phyloP scores from a whole-genome alignment of 768 basidiomycete genomes.

The Trametes meyenii region DNA sequence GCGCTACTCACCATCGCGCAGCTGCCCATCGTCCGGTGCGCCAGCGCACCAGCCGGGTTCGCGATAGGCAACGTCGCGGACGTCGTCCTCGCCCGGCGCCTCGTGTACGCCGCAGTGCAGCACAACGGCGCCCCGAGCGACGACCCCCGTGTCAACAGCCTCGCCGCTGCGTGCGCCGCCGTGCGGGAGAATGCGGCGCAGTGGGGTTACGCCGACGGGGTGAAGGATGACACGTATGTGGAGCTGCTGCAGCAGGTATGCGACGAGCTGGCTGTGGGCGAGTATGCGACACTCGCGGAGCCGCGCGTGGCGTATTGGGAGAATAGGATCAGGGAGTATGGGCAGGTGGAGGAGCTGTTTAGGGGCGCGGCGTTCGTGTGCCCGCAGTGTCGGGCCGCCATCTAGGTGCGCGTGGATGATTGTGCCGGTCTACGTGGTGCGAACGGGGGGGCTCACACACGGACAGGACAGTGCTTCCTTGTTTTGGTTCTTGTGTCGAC shows the following conservation, averaged over 20 bases:
- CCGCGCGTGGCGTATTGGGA: conserved; percentile 23
- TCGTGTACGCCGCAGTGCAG: conserved; percentile 25
- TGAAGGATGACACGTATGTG: background rate
- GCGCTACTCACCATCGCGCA: conserved; percentile 23
- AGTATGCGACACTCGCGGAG: conserved; percentile 12
- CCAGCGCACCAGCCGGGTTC: conserved; percentile 9
- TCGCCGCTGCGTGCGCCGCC: background rate
- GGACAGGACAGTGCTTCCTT: too few relatives aligned
- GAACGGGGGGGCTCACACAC: too few relatives aligned
- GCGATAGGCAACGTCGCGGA: conserved; percentile 27
- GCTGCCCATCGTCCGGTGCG: conserved; percentile 24
- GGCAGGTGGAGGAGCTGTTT: conserved; percentile 1
- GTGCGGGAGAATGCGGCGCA: background rate
- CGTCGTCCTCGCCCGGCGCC: conserved; percentile 25
- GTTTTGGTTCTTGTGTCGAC: background rate
- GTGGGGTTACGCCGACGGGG: background rate
- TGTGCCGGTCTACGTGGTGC: background rate
- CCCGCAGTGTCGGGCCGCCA: conserved; percentile 19
- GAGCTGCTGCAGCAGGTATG: background rate
- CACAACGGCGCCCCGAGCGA: conserved; percentile 1
- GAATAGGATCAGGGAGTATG: conserved; percentile 4
- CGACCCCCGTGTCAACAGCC: background rate
- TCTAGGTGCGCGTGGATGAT: conserved; percentile 5
- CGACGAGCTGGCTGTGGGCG: conserved; percentile 1
- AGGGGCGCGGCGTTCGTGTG: conserved; percentile 11